Percentiles rank a stretch among this genome's conserved stretches.
These are phyloP conservation scores for Stephania japonica DNA, from an alignment of 164 flowering plant genomes.

Conservation along the genomic window DNA sequence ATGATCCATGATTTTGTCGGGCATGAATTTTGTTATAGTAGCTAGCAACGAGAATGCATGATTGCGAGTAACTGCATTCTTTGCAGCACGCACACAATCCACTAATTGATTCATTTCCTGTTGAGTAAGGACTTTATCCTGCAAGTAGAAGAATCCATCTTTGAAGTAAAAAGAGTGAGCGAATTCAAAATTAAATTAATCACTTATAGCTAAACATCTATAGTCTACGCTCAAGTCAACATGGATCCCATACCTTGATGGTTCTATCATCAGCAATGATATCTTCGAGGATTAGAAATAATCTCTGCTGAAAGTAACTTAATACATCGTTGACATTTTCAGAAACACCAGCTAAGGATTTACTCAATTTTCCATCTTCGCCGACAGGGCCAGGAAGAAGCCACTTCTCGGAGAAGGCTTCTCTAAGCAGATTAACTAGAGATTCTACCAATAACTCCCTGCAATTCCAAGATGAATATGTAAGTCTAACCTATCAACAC, in stretches of 20 bases:
- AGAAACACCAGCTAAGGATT: slow-evolving; percentile 31
- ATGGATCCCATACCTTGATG: slow-evolving; percentile 26
- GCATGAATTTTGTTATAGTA: slow-evolving; percentile 47
- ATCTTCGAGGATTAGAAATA: slow-evolving; percentile 57
- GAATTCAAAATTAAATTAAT: not conserved
- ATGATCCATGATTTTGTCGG: slow-evolving; percentile 55
- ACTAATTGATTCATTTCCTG: slow-evolving; percentile 51
- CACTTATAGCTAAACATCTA: not conserved
- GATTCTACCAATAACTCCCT: slow-evolving; percentile 62
- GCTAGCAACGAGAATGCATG: slow-evolving; percentile 67
- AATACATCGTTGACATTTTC: slow-evolving; percentile 22
- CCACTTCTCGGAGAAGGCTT: slow-evolving; percentile 41
- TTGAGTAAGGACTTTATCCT: slow-evolving; percentile 33
- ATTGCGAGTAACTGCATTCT: slow-evolving; percentile 55
- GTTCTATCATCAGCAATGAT: slow-evolving; percentile 33
- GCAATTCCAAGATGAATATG: slow-evolving; percentile 1
- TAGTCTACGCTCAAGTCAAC: not conserved
- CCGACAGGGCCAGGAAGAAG: slow-evolving; percentile 16
- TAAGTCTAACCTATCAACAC: not conserved
- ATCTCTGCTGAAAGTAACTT: slow-evolving; percentile 52
- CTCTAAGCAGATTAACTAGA: slow-evolving; percentile 54
- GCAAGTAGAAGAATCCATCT: slow-evolving; percentile 16
- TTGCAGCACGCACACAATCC: slow-evolving; percentile 53
- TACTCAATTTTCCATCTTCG: slow-evolving; percentile 18
- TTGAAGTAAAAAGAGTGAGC: not conserved